These are phyloP conservation scores for Evernia prunastri DNA, from an alignment of 495 filamentous ascomycete genomes.

Conservation along the genomic window DNA sequence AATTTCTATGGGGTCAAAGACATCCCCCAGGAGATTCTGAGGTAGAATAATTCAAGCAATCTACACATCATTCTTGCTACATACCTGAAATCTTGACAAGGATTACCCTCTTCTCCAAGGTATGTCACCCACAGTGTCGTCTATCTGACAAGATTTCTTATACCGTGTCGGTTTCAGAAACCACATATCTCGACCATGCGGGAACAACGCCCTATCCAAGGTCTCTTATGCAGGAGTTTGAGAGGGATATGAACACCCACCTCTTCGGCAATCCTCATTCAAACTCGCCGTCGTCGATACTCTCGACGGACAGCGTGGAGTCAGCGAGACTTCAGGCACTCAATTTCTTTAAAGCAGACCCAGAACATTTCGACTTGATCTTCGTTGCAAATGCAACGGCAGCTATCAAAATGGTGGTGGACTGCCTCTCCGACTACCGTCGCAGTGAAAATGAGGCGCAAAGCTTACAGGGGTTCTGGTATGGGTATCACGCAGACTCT, in stretches of 20 bases:
- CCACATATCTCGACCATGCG: conserved; percentile 65
- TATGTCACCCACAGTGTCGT: background rate
- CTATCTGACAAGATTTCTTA: background rate
- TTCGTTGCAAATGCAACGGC: conserved; percentile 66
- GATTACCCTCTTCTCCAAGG: conserved; percentile 15
- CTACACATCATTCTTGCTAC: too few species aligned
- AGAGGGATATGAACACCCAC: conserved; percentile 47
- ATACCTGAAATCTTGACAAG: too few species aligned
- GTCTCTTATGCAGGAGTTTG: conserved; percentile 56
- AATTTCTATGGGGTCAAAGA: too few species aligned
- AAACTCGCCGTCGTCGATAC: conserved; percentile 54
- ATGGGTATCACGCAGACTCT: conserved; percentile 66
- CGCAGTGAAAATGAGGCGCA: conserved; percentile 30
- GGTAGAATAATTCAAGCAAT: too few species aligned
- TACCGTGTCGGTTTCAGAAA: conserved; percentile 26
- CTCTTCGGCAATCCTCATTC: conserved; percentile 77
- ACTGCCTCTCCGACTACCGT: conserved; percentile 53
- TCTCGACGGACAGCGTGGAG: conserved; percentile 56
- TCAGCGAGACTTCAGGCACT: conserved; percentile 50
- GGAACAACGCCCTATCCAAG: conserved; percentile 65
- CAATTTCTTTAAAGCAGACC: conserved; percentile 55
- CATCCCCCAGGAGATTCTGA: too few species aligned
- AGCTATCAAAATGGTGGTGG: conserved; percentile 58
- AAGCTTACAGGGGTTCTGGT: too few species aligned
- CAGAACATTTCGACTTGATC: conserved; percentile 59